Percentiles rank a stretch among this genome's conserved stretches.
Evolutionary conservation across 2,329 filamentous ascomycete genomes (phyloP).

Genomic region (Fusarium sp.): DNA sequence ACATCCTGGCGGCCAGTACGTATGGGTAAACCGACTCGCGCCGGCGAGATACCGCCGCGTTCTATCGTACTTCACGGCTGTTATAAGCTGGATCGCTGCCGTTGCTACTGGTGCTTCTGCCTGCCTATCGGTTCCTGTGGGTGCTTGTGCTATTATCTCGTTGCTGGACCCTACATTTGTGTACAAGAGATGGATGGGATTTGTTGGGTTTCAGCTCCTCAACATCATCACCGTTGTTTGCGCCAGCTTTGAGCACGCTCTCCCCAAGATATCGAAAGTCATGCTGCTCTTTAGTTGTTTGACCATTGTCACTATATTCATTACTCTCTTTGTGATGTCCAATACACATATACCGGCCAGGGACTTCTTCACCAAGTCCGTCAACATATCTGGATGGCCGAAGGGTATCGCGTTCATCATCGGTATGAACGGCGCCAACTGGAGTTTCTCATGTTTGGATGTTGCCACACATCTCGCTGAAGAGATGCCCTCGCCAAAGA

Average conservation of each 20-base stretch:
- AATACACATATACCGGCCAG: neutral
- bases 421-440: constrained; percentile 5
- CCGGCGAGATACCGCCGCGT: neutral
- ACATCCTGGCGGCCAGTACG: constrained; percentile 7
- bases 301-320: constrained; percentile 1
- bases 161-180: neutral
- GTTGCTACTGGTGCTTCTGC: constrained; percentile 8
- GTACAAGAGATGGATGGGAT: constrained; percentile 7
- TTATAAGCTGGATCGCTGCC: constrained; percentile 1
- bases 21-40: constrained; percentile 5
- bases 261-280: neutral
- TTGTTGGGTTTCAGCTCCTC: constrained; percentile 7
- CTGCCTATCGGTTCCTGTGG: neutral
- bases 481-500: constrained; percentile 5
- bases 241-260: constrained; percentile 3
- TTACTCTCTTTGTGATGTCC: constrained; percentile 3
- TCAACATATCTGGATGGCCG: constrained; percentile 11
- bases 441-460: constrained; percentile 9
- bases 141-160: constrained; percentile 4
- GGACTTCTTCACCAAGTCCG: neutral
- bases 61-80: neutral
- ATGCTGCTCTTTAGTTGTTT: constrained; percentile 6
- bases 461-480: constrained; percentile 12
- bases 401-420: constrained; percentile 11
- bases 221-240: constrained; percentile 2